Percentiles rank a stretch among this genome's conserved stretches.
phyloP scores from a whole-genome alignment of 768 basidiomycete genomes.

The Sistotremastrum niveocremeum region DNA sequence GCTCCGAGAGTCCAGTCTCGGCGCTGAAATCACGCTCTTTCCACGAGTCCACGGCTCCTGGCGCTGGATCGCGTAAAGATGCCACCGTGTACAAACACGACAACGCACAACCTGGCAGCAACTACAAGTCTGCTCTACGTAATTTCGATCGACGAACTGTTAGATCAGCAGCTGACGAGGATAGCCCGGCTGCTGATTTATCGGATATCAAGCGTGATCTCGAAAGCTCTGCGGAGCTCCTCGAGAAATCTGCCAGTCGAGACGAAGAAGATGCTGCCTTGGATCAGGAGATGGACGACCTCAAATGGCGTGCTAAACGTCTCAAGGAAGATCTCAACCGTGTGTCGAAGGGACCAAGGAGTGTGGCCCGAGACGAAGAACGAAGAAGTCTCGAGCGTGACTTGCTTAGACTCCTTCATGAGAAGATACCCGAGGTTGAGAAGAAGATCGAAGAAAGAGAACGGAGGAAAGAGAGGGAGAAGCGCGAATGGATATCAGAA shows the following conservation, averaged over 20 bases:
- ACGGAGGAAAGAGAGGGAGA: slow-evolving; percentile 61
- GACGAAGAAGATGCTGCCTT: slow-evolving; percentile 80
- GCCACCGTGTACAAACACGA: slow-evolving; percentile 88
- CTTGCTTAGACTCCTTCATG: slow-evolving; percentile 73
- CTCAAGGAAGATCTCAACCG: slow-evolving; percentile 90
- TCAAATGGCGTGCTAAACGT: slow-evolving; percentile 72
- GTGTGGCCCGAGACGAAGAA: slow-evolving; percentile 70
- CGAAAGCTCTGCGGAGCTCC: slow-evolving; percentile 61
- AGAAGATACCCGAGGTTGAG: slow-evolving; percentile 84
- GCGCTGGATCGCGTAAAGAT: slow-evolving; percentile 57
- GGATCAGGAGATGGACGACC: slow-evolving; percentile 79
- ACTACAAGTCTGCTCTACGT: slow-evolving; percentile 70
- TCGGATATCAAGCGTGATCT: slow-evolving; percentile 80
- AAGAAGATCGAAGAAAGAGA: slow-evolving; percentile 69
- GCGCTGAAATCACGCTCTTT: slow-evolving; percentile 62
- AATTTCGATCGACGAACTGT: slow-evolving; percentile 80
- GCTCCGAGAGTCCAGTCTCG: slow-evolving; percentile 40
- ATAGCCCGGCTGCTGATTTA: slow-evolving; percentile 57
- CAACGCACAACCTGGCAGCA: slow-evolving; percentile 40
- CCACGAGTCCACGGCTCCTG: slow-evolving; percentile 34
- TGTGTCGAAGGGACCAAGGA: slow-evolving; percentile 59
- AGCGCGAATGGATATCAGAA: slow-evolving; percentile 62
- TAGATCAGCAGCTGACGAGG: slow-evolving; percentile 41
- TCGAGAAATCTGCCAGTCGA: slow-evolving; percentile 48
- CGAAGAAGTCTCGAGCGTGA: slow-evolving; percentile 79